Evolutionary conservation across 345 rosid species (phyloP).

Genomic region (Populus nigra): DNA sequence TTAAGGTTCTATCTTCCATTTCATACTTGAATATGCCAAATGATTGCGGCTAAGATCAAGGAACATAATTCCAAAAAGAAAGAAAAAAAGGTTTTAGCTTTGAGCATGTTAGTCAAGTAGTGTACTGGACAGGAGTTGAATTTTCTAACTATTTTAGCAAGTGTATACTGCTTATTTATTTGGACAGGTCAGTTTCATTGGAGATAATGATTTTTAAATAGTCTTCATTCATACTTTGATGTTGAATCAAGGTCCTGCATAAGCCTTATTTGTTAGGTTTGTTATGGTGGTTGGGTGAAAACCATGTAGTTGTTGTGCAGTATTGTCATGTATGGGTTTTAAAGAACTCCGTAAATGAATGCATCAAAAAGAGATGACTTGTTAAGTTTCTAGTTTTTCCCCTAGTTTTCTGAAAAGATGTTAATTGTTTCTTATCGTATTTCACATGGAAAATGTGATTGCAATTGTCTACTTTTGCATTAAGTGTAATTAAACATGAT

Average conservation of each 20-base stretch:
- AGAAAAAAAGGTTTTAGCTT: neutral
- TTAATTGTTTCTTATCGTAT: neutral
- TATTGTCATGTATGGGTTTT: neutral
- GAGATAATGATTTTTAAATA: neutral
- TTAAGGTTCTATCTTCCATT: neutral
- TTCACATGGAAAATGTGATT: neutral
- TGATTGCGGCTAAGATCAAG: neutral
- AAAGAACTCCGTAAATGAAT: neutral
- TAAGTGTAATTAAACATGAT: neutral
- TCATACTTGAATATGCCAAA: neutral
- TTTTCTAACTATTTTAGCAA: neutral
- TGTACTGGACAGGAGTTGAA: neutral
- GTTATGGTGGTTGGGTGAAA: neutral
- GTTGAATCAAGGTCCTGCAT: neutral
- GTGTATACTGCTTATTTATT: neutral
- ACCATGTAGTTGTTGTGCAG: neutral
- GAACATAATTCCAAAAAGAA: neutral
- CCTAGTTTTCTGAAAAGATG: neutral
- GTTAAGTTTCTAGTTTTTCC: neutral
- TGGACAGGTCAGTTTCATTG: neutral
- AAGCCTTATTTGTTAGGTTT: neutral
- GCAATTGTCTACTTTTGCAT: neutral
- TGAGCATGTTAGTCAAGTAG: neutral
- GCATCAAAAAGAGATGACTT: neutral
- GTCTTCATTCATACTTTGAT: neutral